Percentiles rank a stretch among this genome's conserved stretches.
Evolutionary conservation across 202 grass and related monocot species (phyloP).

Genomic region (Sporobolus alterniflorus): DNA sequence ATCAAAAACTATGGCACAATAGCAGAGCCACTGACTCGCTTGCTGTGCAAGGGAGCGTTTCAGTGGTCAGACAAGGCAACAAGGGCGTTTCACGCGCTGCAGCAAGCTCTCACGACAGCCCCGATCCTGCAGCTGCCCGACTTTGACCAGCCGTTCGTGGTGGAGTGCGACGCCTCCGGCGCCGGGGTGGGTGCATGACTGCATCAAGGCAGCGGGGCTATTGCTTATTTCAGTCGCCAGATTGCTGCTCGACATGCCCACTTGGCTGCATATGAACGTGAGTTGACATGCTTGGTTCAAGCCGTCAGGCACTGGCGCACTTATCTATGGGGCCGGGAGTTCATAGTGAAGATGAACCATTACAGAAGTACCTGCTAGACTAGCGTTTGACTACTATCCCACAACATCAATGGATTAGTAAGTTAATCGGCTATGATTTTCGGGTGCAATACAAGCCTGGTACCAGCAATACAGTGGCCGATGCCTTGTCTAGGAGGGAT

Average conservation of each 20-base stretch:
- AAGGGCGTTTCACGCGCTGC: neutral
- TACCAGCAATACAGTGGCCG: neutral
- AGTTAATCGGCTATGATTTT: neutral
- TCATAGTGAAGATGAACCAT: neutral
- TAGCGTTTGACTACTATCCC: too few relatives aligned
- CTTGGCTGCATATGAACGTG: neutral
- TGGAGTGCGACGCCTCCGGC: neutral
- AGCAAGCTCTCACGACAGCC: neutral
- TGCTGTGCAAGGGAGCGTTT: neutral
- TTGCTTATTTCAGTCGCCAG: too few relatives aligned
- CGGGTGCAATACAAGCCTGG: neutral
- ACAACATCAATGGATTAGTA: too few relatives aligned
- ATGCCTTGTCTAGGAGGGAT: neutral
- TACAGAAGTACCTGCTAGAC: too few relatives aligned
- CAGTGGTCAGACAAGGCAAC: neutral
- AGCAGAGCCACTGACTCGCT: too few relatives aligned
- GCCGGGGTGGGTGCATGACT: neutral
- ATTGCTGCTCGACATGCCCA: too few relatives aligned
- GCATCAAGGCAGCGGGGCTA: neutral
- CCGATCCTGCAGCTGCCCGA: neutral
- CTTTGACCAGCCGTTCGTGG: neutral
- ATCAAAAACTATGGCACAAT: neutral
- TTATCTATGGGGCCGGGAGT: neutral
- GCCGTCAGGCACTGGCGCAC: neutral
- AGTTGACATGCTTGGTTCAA: neutral